Evolutionary conservation across 225 moss, liverwort and hornwort genomes (phyloP).

Genomic region (Marchantia paleacea): DNA sequence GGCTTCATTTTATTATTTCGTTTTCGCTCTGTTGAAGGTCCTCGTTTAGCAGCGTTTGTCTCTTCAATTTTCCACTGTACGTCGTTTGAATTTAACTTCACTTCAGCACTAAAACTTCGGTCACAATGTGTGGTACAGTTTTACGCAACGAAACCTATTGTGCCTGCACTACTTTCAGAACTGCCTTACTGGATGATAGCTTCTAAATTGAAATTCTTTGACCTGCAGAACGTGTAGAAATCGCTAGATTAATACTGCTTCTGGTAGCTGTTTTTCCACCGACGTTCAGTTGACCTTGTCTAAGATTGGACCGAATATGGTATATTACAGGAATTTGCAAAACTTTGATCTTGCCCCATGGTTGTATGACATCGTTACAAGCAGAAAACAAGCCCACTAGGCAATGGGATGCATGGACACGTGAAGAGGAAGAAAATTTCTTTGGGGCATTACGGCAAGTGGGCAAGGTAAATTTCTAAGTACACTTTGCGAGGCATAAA

Average conservation of each 20-base stretch:
- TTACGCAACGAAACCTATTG: neutral
- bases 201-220: neutral
- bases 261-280: neutral
- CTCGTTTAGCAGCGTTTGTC: neutral
- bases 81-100: neutral
- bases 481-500: neutral
- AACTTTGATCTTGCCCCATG: neutral
- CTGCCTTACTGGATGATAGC: neutral
- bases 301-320: neutral
- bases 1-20: neutral
- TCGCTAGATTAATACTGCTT: neutral
- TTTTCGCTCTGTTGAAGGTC: neutral
- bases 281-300: neutral
- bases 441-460: slow-evolving; percentile 47
- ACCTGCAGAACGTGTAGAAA: neutral
- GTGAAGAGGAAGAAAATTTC: slow-evolving; percentile 52
- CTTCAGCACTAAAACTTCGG: neutral
- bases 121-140: neutral
- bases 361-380: neutral
- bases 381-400: slow-evolving; percentile 33
- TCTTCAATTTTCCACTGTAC: neutral
- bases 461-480: slow-evolving; percentile 31
- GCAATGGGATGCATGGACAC: slow-evolving; percentile 58
- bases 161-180: neutral
- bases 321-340: neutral